Conservation (phyloP, 73 alveolate species). For the Paramecium sonneborni region DNA sequence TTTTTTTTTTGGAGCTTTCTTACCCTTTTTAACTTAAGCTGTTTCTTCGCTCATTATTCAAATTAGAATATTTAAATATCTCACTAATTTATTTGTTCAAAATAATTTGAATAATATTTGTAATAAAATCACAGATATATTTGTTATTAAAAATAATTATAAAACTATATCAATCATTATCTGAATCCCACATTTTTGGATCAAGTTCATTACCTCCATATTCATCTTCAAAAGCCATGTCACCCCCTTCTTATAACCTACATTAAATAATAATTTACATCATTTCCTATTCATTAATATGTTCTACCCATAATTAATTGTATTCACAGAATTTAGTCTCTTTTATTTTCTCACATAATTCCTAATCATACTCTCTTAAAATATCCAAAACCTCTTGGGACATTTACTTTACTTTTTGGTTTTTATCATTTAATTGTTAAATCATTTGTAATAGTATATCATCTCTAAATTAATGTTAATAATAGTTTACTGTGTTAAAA, state of each 20-base stretch:
- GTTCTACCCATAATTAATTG: slow-evolving; percentile 80
- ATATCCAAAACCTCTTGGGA: slow-evolving; percentile 80
- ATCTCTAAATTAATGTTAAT: background rate
- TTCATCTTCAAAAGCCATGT: slow-evolving; percentile 43
- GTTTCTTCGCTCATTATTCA: slow-evolving; percentile 16
- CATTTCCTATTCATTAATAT: slow-evolving; percentile 67
- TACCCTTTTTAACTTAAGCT: background rate
- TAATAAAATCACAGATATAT: background rate
- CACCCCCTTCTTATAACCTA: slow-evolving; percentile 44
- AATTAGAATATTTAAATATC: background rate
- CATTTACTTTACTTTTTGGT: slow-evolving; percentile 75
- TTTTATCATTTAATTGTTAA: slow-evolving; percentile 79
- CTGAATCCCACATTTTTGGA: slow-evolving; percentile 72
- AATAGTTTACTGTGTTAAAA: slow-evolving; percentile 29
- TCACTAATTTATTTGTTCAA: background rate
- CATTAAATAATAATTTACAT: background rate
- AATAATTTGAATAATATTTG: background rate
- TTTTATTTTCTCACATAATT: slow-evolving; percentile 83
- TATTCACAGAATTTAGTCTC: slow-evolving; percentile 80
- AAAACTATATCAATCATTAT: slow-evolving; percentile 46
- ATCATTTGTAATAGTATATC: slow-evolving; percentile 62
- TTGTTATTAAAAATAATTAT: background rate
- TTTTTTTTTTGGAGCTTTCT: background rate
- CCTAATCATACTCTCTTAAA: slow-evolving; percentile 83
- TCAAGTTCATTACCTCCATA: slow-evolving; percentile 60